Evolutionary conservation across 73 alveolate species (phyloP).

Genomic region (Paramecium caudatum): DNA sequence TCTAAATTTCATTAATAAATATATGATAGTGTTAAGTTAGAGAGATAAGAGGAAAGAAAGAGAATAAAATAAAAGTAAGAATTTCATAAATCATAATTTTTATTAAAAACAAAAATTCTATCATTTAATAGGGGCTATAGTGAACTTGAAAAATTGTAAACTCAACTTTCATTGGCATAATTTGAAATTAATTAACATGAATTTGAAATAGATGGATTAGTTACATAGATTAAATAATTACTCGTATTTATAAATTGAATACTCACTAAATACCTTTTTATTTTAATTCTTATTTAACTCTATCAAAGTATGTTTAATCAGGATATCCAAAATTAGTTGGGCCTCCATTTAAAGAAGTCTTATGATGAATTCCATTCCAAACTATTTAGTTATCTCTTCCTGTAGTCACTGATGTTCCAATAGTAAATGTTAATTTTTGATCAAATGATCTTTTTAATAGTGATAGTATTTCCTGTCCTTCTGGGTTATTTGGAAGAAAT

Average conservation of each 20-base stretch:
- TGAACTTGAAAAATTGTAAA: neutral
- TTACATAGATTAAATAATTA: neutral
- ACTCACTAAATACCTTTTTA: constrained; percentile 95
- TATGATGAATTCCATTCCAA: constrained; percentile 98
- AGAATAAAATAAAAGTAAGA: neutral
- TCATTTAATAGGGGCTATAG: neutral
- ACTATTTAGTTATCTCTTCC: constrained; percentile 91
- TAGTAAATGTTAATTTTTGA: constrained; percentile 92
- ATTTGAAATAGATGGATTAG: constrained; percentile 11
- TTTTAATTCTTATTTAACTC: constrained; percentile 94
- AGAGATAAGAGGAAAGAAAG: constrained; percentile 1
- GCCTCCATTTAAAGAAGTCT: constrained; percentile 95
- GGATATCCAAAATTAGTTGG: constrained; percentile 96
- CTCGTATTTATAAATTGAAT: too few species aligned
- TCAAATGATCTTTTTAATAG: constrained; percentile 90
- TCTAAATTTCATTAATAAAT: neutral
- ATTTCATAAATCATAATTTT: neutral
- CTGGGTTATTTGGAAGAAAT: constrained; percentile 92
- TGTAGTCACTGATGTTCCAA: constrained; percentile 98
- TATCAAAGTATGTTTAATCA: constrained; percentile 94
- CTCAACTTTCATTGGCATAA: neutral
- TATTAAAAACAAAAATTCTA: neutral
- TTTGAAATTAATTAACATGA: constrained; percentile 30
- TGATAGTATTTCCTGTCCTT: constrained; percentile 91
- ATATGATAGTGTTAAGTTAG: neutral